phyloP scores from a whole-genome alignment of 352 stramenopile species.

The Pythium rishiriense region DNA sequence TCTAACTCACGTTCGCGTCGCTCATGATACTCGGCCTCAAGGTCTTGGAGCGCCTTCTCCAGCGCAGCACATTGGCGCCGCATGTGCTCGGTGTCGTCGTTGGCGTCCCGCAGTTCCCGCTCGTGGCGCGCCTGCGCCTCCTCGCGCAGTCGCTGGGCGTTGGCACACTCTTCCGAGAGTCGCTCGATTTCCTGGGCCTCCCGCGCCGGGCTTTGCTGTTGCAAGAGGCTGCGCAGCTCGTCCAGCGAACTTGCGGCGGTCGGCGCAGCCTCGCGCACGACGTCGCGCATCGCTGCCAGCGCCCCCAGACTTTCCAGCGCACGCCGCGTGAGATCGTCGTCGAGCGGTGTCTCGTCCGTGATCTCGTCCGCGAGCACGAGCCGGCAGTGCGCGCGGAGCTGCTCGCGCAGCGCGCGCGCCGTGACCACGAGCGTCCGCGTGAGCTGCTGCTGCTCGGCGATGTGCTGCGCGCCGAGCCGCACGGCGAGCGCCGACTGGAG shows the following conservation, averaged over 20 bases:
- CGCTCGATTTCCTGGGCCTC: constrained; percentile 1
- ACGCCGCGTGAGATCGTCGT: constrained; percentile 17
- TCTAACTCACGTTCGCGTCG: constrained; percentile 43
- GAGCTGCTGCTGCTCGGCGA: constrained; percentile 54
- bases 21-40: constrained; percentile 37
- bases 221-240: constrained; percentile 8
- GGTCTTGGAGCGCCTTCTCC: constrained; percentile 34
- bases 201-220: neutral
- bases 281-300: constrained; percentile 12
- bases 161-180: constrained; percentile 26
- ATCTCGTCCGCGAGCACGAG: constrained; percentile 20
- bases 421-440: constrained; percentile 40
- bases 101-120: constrained; percentile 29
- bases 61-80: constrained; percentile 38
- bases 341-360: constrained; percentile 15
- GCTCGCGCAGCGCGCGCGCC: constrained; percentile 18
- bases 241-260: neutral
- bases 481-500: constrained; percentile 53
- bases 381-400: constrained; percentile 28
- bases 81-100: constrained; percentile 35
- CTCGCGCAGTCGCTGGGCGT: constrained; percentile 26
- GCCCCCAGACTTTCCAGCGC: constrained; percentile 14
- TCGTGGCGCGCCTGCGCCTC: constrained; percentile 27
- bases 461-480: constrained; percentile 30
- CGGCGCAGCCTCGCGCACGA: constrained; percentile 1